Conservation (phyloP, 2,329 filamentous ascomycete species). For the Didymosphaeria variabile region DNA sequence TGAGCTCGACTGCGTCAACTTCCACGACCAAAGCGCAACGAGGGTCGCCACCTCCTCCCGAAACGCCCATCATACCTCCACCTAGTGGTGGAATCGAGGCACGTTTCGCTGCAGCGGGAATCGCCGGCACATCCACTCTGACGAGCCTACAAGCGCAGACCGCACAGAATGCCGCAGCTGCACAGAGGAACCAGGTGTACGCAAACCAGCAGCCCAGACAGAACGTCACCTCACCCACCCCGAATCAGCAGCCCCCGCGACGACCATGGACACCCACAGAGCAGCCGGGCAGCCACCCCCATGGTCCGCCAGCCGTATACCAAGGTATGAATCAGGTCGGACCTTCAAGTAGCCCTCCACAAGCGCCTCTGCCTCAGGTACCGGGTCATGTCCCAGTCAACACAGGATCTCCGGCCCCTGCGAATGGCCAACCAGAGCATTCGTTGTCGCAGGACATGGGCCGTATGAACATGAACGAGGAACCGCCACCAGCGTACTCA, state of each 20-base stretch:
- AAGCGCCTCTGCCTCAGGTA: constrained; percentile 41
- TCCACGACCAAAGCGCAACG: constrained; percentile 92
- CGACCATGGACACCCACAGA: constrained; percentile 97
- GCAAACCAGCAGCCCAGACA: constrained; percentile 52
- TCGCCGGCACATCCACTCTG: constrained; percentile 84
- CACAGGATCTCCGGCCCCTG: constrained; percentile 39
- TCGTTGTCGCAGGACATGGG: constrained; percentile 88
- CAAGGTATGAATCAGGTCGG: constrained; percentile 79
- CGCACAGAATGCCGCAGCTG: constrained; percentile 81
- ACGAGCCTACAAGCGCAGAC: constrained; percentile 78
- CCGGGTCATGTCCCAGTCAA: constrained; percentile 24
- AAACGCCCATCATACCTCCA: constrained; percentile 84
- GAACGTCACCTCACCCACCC: constrained; percentile 60
- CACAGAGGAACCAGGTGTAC: constrained; percentile 84
- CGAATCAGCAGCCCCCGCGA: constrained; percentile 53
- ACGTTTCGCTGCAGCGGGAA: constrained; percentile 88
- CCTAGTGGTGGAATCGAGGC: constrained; percentile 86
- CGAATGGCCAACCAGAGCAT: constrained; percentile 56
- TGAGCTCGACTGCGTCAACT: constrained; percentile 86
- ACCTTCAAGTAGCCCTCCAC: constrained; percentile 52
- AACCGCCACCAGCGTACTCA: constrained; percentile 94
- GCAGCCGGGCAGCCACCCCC: constrained; percentile 81
- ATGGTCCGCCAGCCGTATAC: constrained; percentile 90
- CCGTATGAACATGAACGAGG: constrained; percentile 79
- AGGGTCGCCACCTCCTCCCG: constrained; percentile 92